Conservation (phyloP, 208 protist genomes). For the Leishmania mexicana region DNA sequence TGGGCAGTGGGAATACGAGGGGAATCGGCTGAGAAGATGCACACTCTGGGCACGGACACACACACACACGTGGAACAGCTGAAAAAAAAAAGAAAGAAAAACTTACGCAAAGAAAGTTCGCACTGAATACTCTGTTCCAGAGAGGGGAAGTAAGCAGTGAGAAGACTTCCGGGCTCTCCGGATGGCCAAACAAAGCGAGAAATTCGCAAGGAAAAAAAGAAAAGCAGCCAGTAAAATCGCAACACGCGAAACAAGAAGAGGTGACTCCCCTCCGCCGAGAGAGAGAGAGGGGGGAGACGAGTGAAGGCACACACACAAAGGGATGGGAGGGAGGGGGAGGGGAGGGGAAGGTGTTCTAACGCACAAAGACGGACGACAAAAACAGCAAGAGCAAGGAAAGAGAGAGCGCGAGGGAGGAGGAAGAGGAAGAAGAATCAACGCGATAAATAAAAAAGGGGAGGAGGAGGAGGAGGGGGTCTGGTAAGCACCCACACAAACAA, state of each 20-base stretch:
- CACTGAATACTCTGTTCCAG: neutral
- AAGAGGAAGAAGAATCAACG: neutral
- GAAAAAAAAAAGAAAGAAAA: neutral
- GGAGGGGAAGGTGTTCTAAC: neutral
- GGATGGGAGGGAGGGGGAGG: no score
- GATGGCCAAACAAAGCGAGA: neutral
- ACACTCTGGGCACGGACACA: neutral
- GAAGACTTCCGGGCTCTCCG: neutral
- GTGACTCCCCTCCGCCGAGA: neutral
- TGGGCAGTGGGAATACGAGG: neutral
- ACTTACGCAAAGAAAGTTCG: neutral
- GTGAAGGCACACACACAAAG: no score
- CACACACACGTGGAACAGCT: neutral
- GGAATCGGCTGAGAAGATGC: neutral
- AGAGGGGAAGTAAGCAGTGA: neutral
- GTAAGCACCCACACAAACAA: neutral
- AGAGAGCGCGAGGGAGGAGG: neutral
- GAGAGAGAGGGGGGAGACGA: neutral
- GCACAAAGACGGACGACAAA: neutral
- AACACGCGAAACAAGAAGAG: neutral
- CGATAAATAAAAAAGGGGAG: neutral
- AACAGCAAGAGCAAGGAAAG: neutral
- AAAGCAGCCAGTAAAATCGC: neutral
- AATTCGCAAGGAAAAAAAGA: neutral
- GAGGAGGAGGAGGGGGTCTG: no score